Base-by-base conservation (phyloP, 441 rosid genomes). In the Lepidium campestre region DNA sequence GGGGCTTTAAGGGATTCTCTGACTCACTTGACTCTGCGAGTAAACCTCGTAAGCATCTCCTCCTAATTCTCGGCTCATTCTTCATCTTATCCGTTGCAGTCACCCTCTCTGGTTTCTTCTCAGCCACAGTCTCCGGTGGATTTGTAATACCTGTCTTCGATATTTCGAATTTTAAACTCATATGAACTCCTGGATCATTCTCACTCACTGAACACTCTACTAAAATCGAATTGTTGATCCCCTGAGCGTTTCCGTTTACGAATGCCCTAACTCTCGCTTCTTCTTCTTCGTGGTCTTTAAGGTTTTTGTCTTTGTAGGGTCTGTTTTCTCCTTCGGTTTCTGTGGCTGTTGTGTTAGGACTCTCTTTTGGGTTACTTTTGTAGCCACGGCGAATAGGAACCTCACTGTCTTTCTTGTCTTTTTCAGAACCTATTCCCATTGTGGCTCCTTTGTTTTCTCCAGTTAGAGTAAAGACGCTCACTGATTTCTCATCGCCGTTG, bases 381-480 rank as follows among this genome's bases (percentile, higher is more conserved):
- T 90, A 91, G 17, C 86, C 87, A 5, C 91, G 80, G 66, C 60
- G 84, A 69, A 85, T 89, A 67, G 75, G 89, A 63, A 86, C 62
- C 9, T 82, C 80, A 22, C 72, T 86, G 7, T 76, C 84, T 76
- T 65, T 86, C 68, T 72, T 78, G 27, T 59, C 61, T 36, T 81
- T 77, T 48, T 81, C 91, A 32, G 81, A 71, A 62, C 75, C 75
- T 65, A 86, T 13, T 49, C 78, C 74, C 92, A 89, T 89, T 31
- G 77, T 71, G 5, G 93, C 98, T 74, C 98, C 99, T 79, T 61
- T 85, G 78, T 90, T 91, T 73, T 94, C 98, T 12, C 97, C 97
- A 3, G 94, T 87, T 29, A 91, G 65, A 15, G 97, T 89, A 34
- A 80, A 65, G 29, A 86, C 65, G 48, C 80, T 75, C 10, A 76